These are phyloP conservation scores for Pythium diclinum DNA, from an alignment of 352 stramenopile species.

Conservation along the genomic window DNA sequence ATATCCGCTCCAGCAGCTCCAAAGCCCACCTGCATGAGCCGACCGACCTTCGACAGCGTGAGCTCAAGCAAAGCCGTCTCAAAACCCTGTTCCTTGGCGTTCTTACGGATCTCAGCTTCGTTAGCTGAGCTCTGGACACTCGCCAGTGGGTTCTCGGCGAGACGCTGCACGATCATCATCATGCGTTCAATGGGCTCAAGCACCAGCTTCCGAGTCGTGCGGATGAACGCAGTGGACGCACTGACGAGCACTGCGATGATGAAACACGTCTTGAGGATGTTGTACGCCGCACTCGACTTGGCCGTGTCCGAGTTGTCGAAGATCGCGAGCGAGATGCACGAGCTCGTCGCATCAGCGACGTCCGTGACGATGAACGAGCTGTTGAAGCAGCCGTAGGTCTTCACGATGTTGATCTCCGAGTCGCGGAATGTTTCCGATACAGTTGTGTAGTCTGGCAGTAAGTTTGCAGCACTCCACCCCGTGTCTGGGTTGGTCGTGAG, in stretches of 20 bases:
- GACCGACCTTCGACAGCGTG: conserved; percentile 78
- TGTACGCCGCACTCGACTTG: conserved; percentile 60
- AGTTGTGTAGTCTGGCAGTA: conserved; percentile 38
- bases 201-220: conserved; percentile 77
- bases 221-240: conserved; percentile 82
- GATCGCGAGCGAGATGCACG: conserved; percentile 72
- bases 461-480: conserved; percentile 38
- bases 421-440: conserved; percentile 46
- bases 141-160: conserved; percentile 86
- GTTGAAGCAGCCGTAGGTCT: conserved; percentile 76
- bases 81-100: conserved; percentile 76
- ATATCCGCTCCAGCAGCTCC: conserved; percentile 78
- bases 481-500: conserved; percentile 61
- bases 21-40: conserved; percentile 86
- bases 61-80: conserved; percentile 79
- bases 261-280: conserved; percentile 86
- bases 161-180: conserved; percentile 86
- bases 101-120: conserved; percentile 65
- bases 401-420: conserved; percentile 70
- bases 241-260: conserved; percentile 82
- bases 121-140: conserved; percentile 68
- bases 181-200: conserved; percentile 91
- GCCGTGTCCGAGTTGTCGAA: conserved; percentile 75
- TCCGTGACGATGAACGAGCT: conserved; percentile 56
- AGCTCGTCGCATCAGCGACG: conserved; percentile 39